Percentiles rank a stretch among this genome's conserved stretches.
Conservation (phyloP, 163 green algal genomes). For the Chlamydomonas reinhardtii region DNA sequence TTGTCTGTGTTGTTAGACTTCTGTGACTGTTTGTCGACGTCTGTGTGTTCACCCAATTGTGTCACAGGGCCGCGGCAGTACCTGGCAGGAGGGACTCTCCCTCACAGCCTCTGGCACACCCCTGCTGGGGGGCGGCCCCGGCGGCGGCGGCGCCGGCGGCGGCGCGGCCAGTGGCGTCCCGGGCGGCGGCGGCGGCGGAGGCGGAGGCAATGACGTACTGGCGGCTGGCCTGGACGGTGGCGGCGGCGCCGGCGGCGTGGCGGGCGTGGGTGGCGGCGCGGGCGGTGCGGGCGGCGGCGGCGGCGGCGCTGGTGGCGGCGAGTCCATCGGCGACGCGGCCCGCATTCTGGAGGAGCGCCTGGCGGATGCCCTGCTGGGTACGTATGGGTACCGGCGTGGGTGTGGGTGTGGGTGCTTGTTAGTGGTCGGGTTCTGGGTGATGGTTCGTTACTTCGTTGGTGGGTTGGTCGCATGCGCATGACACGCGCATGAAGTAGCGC, state of each 20-base stretch:
- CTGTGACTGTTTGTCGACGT: too few relatives aligned
- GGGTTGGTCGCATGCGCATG: too few relatives aligned
- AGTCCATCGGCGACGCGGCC: constrained; percentile 74
- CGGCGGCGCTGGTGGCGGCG: not conserved
- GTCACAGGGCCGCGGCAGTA: constrained; percentile 74
- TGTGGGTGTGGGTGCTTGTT: not conserved
- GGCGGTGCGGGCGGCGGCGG: constrained; percentile 1
- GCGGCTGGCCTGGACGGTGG: not conserved
- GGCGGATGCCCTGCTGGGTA: constrained; percentile 88
- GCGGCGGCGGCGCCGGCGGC: constrained; percentile 23
- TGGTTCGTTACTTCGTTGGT: too few relatives aligned
- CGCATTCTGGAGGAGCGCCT: constrained; percentile 95
- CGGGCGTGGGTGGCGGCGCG: not conserved
- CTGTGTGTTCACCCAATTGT: too few relatives aligned
- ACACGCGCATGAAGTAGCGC: too few relatives aligned
- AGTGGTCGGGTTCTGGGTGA: too few relatives aligned
- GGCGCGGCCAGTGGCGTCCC: constrained; percentile 19
- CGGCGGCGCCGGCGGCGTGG: constrained; percentile 2
- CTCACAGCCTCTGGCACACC: constrained; percentile 67
- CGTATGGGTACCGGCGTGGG: not conserved
- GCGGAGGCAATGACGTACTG: not conserved
- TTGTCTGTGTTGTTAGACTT: too few relatives aligned
- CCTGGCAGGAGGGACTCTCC: constrained; percentile 88
- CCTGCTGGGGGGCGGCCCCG: constrained; percentile 30
- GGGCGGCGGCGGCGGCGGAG: constrained; percentile 10